These are phyloP conservation scores for Hydrangea macrophylla DNA, from an alignment of 148 eudicot genomes.

Conservation along the genomic window DNA sequence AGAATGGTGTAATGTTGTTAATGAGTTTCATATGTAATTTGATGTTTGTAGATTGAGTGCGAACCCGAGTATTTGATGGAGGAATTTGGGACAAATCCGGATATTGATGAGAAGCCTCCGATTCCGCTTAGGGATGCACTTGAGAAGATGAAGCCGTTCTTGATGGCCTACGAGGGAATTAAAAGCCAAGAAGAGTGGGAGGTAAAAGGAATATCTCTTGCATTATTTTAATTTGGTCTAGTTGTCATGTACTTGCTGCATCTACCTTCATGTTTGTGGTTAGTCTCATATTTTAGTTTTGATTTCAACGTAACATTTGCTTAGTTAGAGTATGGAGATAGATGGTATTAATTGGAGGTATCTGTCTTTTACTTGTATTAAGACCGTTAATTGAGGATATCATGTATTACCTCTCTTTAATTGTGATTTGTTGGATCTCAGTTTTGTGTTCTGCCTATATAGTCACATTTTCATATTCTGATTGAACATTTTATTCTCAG, in stretches of 20 bases:
- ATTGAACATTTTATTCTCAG: too few species aligned
- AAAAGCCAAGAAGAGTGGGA: slow-evolving; percentile 86
- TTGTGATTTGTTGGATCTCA: too few species aligned
- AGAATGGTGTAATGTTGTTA: not conserved
- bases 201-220: slow-evolving; percentile 34
- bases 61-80: slow-evolving; percentile 88
- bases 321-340: too few species aligned
- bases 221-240: not conserved
- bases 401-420: too few species aligned
- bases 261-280: too few species aligned
- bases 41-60: slow-evolving; percentile 72
- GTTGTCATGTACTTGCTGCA: too few species aligned
- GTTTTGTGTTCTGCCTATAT: too few species aligned
- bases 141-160: slow-evolving; percentile 88
- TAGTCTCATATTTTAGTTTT: too few species aligned
- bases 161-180: slow-evolving; percentile 78
- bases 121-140: slow-evolving; percentile 78
- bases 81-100: slow-evolving; percentile 77
- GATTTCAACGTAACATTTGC: not conserved
- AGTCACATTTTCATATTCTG: too few species aligned
- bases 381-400: not conserved
- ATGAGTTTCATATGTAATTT: slow-evolving; percentile 2
- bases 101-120: slow-evolving; percentile 84
- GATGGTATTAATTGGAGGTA: too few species aligned
- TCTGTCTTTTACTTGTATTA: too few species aligned